Evolutionary conservation across 148 eudicot genomes (phyloP).

Genomic region (Camellia lanceoleosa): DNA sequence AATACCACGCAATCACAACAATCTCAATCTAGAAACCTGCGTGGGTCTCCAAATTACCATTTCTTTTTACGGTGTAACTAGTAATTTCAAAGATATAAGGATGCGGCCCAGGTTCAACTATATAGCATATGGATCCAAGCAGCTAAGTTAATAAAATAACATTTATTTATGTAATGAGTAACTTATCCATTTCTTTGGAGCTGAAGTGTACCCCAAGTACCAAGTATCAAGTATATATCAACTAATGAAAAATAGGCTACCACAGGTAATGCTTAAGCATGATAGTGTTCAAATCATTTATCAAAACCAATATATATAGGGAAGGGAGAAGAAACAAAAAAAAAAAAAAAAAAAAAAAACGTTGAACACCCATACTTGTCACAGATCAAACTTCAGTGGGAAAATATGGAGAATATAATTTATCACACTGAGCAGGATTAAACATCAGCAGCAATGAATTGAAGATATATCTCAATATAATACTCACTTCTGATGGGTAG

Average conservation of each 20-base stretch:
- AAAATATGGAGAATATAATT: neutral
- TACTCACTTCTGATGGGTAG: constrained; percentile 88
- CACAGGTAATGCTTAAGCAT: neutral
- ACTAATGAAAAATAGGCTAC: neutral
- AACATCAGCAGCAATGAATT: neutral
- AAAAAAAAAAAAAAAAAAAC: neutral
- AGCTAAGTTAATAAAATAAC: neutral
- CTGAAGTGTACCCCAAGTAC: neutral
- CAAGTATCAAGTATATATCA: neutral
- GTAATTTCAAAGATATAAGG: neutral
- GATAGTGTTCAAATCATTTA: neutral
- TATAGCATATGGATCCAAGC: neutral
- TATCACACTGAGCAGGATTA: neutral
- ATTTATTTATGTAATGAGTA: neutral
- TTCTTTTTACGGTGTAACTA: neutral
- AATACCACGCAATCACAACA: constrained; percentile 6
- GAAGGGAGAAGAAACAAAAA: too few species aligned
- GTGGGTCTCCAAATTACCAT: neutral
- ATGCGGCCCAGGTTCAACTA: neutral
- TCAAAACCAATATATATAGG: neutral
- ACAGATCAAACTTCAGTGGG: neutral
- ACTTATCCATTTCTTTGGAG: neutral
- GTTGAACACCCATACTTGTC: neutral
- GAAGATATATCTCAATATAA: neutral
- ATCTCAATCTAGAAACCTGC: neutral